phyloP scores from a whole-genome alignment of 768 basidiomycete genomes.

The Rhizopogon roseolus region DNA sequence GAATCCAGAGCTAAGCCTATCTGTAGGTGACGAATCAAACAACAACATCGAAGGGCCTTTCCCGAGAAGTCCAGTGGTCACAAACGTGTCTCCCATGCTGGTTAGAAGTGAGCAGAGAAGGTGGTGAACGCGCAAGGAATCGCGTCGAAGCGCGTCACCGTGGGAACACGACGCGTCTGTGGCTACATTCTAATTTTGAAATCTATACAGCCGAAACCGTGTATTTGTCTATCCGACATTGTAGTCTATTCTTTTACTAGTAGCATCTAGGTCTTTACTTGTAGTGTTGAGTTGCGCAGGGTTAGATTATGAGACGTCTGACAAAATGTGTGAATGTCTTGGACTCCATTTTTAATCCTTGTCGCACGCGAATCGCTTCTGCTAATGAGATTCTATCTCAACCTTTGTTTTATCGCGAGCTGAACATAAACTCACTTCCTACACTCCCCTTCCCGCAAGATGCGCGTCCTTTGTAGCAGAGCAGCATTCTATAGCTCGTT shows the following conservation, averaged over 20 bases:
- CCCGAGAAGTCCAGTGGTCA: constrained; percentile 21
- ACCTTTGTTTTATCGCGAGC: background rate
- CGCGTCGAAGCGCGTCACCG: constrained; percentile 13
- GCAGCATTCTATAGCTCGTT: constrained; percentile 93
- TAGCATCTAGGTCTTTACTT: too few species aligned
- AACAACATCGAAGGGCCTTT: background rate
- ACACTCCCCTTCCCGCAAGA: constrained; percentile 18
- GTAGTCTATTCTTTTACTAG: too few species aligned
- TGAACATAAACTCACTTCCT: background rate
- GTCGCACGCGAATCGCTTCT: too few species aligned
- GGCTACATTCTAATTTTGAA: too few species aligned
- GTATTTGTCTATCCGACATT: too few species aligned
- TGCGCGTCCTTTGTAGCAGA: constrained; percentile 92
- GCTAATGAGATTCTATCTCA: background rate
- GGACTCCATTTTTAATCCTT: too few species aligned
- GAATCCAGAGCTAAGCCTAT: constrained; percentile 10
- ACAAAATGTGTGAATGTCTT: too few species aligned
- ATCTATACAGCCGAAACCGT: too few species aligned
- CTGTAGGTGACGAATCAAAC: background rate
- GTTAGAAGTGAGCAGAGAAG: background rate
- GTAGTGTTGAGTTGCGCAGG: too few species aligned
- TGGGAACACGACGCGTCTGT: constrained; percentile 17
- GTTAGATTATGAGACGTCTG: too few species aligned
- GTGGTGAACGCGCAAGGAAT: background rate
- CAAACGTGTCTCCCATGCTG: constrained; percentile 11